Evolutionary conservation across 2,329 filamentous ascomycete genomes (phyloP).

Genomic region (Lasiodiplodia gonubiensis): DNA sequence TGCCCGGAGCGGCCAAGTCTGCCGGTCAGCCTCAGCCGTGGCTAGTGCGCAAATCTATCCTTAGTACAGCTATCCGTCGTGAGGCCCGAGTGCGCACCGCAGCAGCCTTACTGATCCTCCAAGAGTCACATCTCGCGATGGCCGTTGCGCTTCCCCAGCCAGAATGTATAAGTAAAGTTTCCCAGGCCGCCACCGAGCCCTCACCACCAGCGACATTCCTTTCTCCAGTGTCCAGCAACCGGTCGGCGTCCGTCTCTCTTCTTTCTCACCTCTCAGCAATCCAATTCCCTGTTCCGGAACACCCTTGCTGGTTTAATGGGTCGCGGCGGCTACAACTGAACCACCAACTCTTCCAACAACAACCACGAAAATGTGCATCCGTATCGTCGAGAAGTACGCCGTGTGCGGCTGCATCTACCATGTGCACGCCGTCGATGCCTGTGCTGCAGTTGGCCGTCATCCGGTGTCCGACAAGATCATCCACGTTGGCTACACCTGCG

Average conservation of each 20-base stretch:
- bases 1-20: conserved; percentile 10
- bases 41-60: conserved; percentile 27
- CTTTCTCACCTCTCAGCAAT: neutral
- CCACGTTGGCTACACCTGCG: conserved; percentile 41
- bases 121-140: conserved; percentile 28
- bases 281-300: neutral
- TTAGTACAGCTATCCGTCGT: conserved; percentile 23
- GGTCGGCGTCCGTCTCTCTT: conserved; percentile 5
- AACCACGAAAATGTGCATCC: conserved; percentile 41
- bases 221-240: neutral
- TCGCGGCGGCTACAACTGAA: conserved; percentile 22
- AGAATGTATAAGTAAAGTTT: conserved; percentile 25
- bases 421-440: conserved; percentile 44
- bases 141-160: conserved; percentile 16
- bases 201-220: conserved; percentile 14
- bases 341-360: neutral
- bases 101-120: conserved; percentile 26
- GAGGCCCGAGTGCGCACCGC: conserved; percentile 21
- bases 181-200: conserved; percentile 8
- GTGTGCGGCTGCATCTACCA: conserved; percentile 47
- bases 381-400: conserved; percentile 44
- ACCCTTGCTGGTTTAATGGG: neutral
- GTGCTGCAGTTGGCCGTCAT: conserved; percentile 41
- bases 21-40: conserved; percentile 29
- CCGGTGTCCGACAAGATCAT: conserved; percentile 39